Evolutionary conservation across 805 yeast genomes (phyloP), one percentile per base, ranked within the genome.

Genomic region (Wickerhamiella hasegawae): DNA sequence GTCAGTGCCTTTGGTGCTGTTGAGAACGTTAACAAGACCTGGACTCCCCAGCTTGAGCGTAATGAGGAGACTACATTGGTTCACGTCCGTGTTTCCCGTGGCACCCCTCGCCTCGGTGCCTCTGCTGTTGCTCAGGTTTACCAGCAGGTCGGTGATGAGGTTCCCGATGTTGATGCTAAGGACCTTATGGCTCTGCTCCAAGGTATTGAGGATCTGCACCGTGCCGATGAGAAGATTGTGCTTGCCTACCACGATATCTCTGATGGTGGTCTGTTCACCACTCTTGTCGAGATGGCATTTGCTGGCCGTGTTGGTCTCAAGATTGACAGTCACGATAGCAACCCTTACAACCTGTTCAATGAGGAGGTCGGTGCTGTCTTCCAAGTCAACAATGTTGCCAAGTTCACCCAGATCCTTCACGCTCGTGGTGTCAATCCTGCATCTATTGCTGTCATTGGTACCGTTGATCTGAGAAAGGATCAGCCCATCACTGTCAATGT

Each of bases 351-450:
- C 23, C 62, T 85, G 49, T 90, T 90, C 66, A 78, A 76, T 53
- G 98, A 90, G 62, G 97, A 90, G 55, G 68, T 90, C 32, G 98
- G 96, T 54, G 87, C 93, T 24, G 94, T 87, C 19, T 84, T 90
- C 84, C 98, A 90, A 59, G 68, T 87, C 46, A 45, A 63, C 20
- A 75, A 76, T 39, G 63, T 65, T 32, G 67, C 61, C 3, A 55
- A 62, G 34, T 81, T 90, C 52, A 63, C 59, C 28, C 44, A 65
- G 11, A 54, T 78, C 9, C 68, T 87, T 33, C 55, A 49, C n/a
- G 53, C 62, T 20, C 60, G 73, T 51, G 82, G 81, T 39, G 65
- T 90, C 27, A 53, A 73, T 5, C 52, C 63, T 2, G 64, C 63
- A 9, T 66, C 55, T 45, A 59, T 87, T 41, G 60, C 69, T 5